These are phyloP conservation scores for Phyllosticta citrichinensis DNA, from an alignment of 2,329 filamentous ascomycete species.

Conservation along the genomic window DNA sequence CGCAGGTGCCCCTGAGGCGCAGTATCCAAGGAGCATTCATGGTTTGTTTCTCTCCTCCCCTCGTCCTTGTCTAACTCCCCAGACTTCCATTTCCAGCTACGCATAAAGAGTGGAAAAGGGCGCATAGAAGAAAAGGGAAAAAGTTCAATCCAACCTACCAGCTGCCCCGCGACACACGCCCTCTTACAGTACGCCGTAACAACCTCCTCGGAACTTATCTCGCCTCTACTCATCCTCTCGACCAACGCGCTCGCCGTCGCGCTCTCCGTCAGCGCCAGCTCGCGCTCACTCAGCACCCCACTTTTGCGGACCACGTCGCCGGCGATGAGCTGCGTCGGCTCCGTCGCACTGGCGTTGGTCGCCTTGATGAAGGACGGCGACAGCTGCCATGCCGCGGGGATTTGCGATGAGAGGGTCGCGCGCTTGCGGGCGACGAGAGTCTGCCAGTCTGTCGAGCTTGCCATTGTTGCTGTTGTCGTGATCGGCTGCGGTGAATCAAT, in stretches of 20 bases:
- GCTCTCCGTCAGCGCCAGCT: constrained; percentile 26
- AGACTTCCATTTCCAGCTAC: too few species aligned
- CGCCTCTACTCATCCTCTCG: constrained; percentile 16
- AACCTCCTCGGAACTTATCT: constrained; percentile 32
- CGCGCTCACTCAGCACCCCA: constrained; percentile 21
- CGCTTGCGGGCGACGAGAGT: constrained; percentile 13
- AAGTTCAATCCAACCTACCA: constrained; percentile 16
- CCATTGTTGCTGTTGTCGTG: background rate
- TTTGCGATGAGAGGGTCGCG: constrained; percentile 13
- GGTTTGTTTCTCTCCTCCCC: background rate
- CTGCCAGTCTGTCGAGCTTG: background rate
- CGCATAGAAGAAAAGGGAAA: background rate
- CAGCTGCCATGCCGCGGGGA: constrained; percentile 21
- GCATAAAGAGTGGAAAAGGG: background rate
- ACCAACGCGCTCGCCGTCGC: constrained; percentile 26
- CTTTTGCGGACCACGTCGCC: constrained; percentile 8
- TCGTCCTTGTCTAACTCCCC: too few species aligned
- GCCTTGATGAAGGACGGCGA: constrained; percentile 13
- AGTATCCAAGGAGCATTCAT: too few species aligned
- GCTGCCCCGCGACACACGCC: constrained; percentile 47
- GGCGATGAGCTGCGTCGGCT: background rate
- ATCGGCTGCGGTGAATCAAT: too few species aligned
- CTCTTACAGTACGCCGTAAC: constrained; percentile 44
- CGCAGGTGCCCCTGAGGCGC: background rate
- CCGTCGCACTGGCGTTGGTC: background rate